Evolutionary conservation across 805 yeast genomes (phyloP).

Genomic region (Wickerhamiella kurtzmanii): DNA sequence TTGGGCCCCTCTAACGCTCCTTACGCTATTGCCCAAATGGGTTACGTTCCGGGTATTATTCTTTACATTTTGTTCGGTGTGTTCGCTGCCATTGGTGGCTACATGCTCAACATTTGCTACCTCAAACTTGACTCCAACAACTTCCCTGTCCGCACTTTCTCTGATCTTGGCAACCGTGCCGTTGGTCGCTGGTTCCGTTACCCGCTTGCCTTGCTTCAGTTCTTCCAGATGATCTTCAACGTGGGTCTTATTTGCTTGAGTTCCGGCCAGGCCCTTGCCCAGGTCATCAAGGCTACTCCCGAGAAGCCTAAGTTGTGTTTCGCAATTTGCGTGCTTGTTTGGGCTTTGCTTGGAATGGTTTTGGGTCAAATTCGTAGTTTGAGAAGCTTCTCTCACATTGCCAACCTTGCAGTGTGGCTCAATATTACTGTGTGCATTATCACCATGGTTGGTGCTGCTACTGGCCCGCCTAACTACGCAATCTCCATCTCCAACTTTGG

Average conservation of each 20-base stretch:
- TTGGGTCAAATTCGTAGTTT: slow-evolving; percentile 32
- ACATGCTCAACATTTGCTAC: slow-evolving; percentile 27
- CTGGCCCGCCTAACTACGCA: slow-evolving; percentile 25
- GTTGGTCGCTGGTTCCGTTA: slow-evolving; percentile 27
- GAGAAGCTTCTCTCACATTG: slow-evolving; percentile 30
- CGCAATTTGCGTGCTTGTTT: slow-evolving; percentile 31
- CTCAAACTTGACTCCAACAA: slow-evolving; percentile 30
- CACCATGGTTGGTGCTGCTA: slow-evolving; percentile 33
- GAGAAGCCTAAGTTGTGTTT: slow-evolving; percentile 25
- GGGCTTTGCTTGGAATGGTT: slow-evolving; percentile 33
- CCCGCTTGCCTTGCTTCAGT: slow-evolving; percentile 29
- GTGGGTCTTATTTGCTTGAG: slow-evolving; percentile 32
- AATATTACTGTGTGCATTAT: slow-evolving; percentile 32
- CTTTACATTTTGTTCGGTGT: slow-evolving; percentile 31
- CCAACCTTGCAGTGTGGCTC: slow-evolving; percentile 36
- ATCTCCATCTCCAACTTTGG: slow-evolving; percentile 3
- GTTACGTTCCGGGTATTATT: slow-evolving; percentile 34
- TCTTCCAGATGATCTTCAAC: slow-evolving; percentile 32
- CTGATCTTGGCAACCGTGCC: slow-evolving; percentile 31
- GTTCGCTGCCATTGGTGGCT: slow-evolving; percentile 33
- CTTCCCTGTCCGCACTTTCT: slow-evolving; percentile 32
- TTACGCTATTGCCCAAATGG: slow-evolving; percentile 32
- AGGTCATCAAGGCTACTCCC: slow-evolving; percentile 19
- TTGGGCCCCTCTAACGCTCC: slow-evolving; percentile 37
- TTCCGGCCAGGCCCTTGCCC: slow-evolving; percentile 33